Percentiles rank a stretch among this genome's conserved stretches.
Evolutionary conservation across 805 yeast genomes (phyloP).

Genomic region (Metschnikowia henanensis): DNA sequence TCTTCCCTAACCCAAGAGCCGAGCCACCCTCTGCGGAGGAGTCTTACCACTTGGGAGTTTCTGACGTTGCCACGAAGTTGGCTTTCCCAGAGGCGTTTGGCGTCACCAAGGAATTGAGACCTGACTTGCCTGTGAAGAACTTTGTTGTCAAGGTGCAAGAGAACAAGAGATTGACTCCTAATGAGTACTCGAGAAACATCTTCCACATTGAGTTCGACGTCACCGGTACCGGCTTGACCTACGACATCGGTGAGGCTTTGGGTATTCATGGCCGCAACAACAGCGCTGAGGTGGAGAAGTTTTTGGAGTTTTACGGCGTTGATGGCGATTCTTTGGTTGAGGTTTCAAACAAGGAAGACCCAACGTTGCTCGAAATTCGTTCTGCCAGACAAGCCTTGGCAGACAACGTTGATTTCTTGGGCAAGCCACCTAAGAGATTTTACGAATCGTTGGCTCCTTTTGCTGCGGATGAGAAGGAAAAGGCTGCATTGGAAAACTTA

Average conservation of each 20-base stretch:
- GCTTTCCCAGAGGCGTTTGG: slow-evolving; percentile 81
- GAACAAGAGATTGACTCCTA: slow-evolving; percentile 89
- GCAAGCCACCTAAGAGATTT: slow-evolving; percentile 94
- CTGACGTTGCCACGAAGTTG: slow-evolving; percentile 64
- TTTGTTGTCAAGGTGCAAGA: slow-evolving; percentile 88
- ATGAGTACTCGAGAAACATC: slow-evolving; percentile 87
- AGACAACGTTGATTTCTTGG: slow-evolving; percentile 85
- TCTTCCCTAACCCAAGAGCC: slow-evolving; percentile 58
- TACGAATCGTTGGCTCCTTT: slow-evolving; percentile 77
- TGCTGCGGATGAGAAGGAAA: slow-evolving; percentile 71
- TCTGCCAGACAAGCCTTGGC: slow-evolving; percentile 79
- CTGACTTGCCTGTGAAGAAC: slow-evolving; percentile 84
- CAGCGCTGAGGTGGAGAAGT: slow-evolving; percentile 59
- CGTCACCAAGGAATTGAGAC: slow-evolving; percentile 64
- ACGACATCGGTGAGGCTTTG: slow-evolving; percentile 94
- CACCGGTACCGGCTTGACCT: slow-evolving; percentile 85
- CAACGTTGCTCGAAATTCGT: slow-evolving; percentile 61
- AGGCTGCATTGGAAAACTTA: slow-evolving; percentile 57
- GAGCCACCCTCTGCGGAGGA: slow-evolving; percentile 31
- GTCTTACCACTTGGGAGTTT: slow-evolving; percentile 31
- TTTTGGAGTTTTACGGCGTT: slow-evolving; percentile 70
- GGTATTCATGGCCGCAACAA: slow-evolving; percentile 93
- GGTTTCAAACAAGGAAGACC: slow-evolving; percentile 67
- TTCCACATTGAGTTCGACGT: slow-evolving; percentile 96
- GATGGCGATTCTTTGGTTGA: slow-evolving; percentile 67